These are phyloP conservation scores for Straminergon stramineum DNA, from an alignment of 225 moss, liverwort and hornwort genomes.

Conservation along the genomic window DNA sequence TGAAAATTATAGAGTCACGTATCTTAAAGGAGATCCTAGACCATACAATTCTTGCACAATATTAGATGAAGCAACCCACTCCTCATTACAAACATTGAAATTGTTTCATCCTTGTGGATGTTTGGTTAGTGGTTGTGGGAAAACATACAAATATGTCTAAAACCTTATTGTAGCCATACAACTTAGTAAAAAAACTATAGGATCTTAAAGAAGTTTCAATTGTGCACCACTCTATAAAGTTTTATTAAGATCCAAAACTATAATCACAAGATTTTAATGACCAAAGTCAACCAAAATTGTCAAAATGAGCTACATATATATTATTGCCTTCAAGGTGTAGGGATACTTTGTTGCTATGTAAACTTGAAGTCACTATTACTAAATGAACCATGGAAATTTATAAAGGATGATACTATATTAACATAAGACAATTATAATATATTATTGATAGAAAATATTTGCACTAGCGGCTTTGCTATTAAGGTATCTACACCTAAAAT, in stretches of 20 bases:
- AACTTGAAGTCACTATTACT: background rate
- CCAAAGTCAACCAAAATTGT: no score
- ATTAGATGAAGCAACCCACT: background rate
- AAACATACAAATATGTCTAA: background rate
- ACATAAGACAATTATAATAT: no score
- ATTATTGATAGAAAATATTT: background rate
- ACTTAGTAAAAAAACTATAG: background rate
- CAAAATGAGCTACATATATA: background rate
- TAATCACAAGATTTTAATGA: background rate
- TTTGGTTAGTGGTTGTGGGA: accelerated
- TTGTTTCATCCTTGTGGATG: accelerated
- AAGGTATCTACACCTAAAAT: background rate
- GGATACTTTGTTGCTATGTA: background rate
- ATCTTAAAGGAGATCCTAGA: background rate
- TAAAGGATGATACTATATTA: no score
- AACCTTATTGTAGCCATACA: background rate
- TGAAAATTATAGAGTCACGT: background rate
- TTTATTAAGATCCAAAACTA: background rate
- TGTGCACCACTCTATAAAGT: background rate
- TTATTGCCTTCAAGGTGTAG: accelerated
- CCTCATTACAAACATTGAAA: accelerated
- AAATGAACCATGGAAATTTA: background rate
- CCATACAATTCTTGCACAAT: background rate
- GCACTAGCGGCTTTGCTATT: background rate
- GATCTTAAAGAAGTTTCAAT: background rate